Conservation (phyloP, 768 basidiomycete species). For the Suillus alpinus region DNA sequence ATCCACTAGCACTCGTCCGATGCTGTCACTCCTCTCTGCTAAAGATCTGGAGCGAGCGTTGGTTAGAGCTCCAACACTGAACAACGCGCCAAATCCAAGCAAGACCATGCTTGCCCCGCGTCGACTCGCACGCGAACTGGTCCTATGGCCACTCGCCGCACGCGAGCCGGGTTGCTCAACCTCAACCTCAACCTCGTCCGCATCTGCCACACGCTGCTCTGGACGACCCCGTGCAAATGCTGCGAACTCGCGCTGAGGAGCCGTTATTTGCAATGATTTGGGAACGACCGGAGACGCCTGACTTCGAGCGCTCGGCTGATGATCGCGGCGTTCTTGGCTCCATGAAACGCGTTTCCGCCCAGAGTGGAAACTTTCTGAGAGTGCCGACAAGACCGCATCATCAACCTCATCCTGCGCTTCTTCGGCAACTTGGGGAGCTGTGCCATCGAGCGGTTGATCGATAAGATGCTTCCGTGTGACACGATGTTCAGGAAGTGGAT, state of each 20-base stretch:
- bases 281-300: conserved; percentile 32
- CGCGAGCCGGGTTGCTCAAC: conserved; percentile 14
- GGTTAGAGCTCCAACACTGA: conserved; percentile 58
- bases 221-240: conserved; percentile 43
- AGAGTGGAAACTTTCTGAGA: conserved; percentile 78
- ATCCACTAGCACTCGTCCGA: conserved; percentile 49
- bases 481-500: conserved; percentile 39
- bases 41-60: conserved; percentile 27
- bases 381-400: conserved; percentile 50
- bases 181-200: conserved; percentile 23
- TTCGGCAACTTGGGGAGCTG: conserved; percentile 19
- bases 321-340: conserved; percentile 53
- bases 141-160: conserved; percentile 19
- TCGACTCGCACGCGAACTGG: conserved; percentile 62
- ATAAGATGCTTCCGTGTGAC: conserved; percentile 26
- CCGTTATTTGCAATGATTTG: conserved; percentile 36
- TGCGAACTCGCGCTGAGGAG: conserved; percentile 18
- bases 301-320: conserved; percentile 32
- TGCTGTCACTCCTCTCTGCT: conserved; percentile 26
- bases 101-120: conserved; percentile 80
- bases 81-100: conserved; percentile 71
- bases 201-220: conserved; percentile 36
- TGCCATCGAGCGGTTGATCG: conserved; percentile 23
- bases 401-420: conserved; percentile 41
- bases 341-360: conserved; percentile 70